Base-by-base conservation (phyloP, 345 rosid species). In the Citrus medica region DNA sequence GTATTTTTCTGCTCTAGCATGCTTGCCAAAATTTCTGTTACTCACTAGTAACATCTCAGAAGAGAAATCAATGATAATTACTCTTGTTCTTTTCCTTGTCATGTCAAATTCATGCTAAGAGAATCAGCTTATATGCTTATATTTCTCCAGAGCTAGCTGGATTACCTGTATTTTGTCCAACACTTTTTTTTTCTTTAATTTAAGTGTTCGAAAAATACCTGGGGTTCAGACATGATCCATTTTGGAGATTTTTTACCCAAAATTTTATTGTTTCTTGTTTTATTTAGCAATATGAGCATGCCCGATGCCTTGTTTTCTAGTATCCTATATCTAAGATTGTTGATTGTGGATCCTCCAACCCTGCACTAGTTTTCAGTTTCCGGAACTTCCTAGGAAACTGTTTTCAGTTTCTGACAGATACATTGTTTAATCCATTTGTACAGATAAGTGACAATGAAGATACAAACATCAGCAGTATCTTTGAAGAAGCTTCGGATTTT, bases 371-470 rank as follows among this genome's bases (percentile, higher is more conserved):
- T 71, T 16, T 65, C 65, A 42, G 4, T 51, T 69, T 58, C 30
- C n/a, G 10, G 38, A 27, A 74, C 32, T 8, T 72, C 42, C 12
- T 35, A 38, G 67, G 65, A 35, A 56, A 42, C 5, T 68, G 37
- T 77, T 56, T 70, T 69, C 16, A 12, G 48, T 42, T 42, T 42
- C 48, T 37, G 77, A 48, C 58, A 68, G 63, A 78, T 70, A 48
- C 46, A 46, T 27, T 63, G 16, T 16, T 33, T 67, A 13, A 28
- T 35, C 76, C 30, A 53, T 69, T 70, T 79, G 82, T 74, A 81
- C 93, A 95, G 98, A 89, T 97, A 79, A 85, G 81, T 68, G 98
- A 97, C 60, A 80, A 82, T 4, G 99, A 97, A 86, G 98, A 97
- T 84, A 59, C 95, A 82, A 85, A 92, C 72, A 96, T 96, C 69